Conservation (phyloP, 139 green algal genomes). For the Coelastrella sp. region DNA sequence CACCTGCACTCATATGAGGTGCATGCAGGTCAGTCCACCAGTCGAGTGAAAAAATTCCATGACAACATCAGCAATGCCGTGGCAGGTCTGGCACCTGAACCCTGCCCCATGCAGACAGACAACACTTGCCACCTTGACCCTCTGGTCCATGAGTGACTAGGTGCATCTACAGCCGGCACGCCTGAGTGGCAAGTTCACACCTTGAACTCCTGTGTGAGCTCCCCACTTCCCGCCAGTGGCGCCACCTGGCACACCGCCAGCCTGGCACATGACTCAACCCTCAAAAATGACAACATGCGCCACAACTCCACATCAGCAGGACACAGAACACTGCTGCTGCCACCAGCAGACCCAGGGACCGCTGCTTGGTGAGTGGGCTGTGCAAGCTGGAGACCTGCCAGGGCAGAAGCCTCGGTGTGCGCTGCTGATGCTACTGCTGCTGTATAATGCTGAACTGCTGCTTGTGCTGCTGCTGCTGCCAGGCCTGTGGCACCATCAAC, state of each 20-base stretch:
- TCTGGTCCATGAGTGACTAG: background rate
- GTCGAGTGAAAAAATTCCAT: too few species aligned
- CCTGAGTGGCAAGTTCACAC: background rate
- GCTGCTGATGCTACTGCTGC: slow-evolving; percentile 25
- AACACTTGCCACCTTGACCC: background rate
- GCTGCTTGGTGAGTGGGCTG: background rate
- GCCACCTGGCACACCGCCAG: slow-evolving; percentile 52
- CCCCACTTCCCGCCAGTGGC: slow-evolving; percentile 35
- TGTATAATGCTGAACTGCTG: background rate
- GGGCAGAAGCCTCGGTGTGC: background rate
- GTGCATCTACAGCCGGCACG: too few species aligned
- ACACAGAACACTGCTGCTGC: slow-evolving; percentile 22
- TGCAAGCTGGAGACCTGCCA: background rate
- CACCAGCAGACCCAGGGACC: background rate
- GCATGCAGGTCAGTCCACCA: too few species aligned
- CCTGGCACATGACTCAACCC: slow-evolving; percentile 29
- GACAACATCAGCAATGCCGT: background rate
- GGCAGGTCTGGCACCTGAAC: too few species aligned
- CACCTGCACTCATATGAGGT: background rate
- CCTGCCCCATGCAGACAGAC: background rate
- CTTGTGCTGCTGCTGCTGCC: slow-evolving; percentile 10
- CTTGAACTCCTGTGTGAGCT: slow-evolving; percentile 43
- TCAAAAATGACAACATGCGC: slow-evolving; percentile 4
- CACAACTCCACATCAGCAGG: slow-evolving; percentile 14
- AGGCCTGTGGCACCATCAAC: slow-evolving; percentile 41